Evolutionary conservation across 495 filamentous ascomycete genomes (phyloP).

Genomic region (Hamigera avellanea): DNA sequence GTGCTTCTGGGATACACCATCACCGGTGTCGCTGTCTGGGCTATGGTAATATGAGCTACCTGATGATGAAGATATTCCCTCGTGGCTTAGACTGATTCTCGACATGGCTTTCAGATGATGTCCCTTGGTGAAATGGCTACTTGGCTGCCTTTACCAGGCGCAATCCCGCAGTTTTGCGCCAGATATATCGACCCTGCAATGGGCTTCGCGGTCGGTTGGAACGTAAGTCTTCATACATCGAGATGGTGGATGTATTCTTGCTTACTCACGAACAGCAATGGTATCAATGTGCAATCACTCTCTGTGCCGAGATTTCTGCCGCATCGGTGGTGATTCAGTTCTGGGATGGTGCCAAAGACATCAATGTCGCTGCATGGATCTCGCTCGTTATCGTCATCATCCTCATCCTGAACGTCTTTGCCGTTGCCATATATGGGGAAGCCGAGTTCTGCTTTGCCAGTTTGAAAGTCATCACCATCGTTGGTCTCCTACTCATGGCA

Average conservation of each 20-base stretch:
- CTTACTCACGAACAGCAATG: conserved; percentile 9
- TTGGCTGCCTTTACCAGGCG: conserved; percentile 52
- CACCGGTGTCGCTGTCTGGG: conserved; percentile 46
- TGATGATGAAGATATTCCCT: too few relatives aligned
- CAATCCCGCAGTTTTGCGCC: conserved; percentile 52
- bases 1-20: conserved; percentile 52
- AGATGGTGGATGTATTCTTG: conserved; percentile 1
- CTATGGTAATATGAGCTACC: too few relatives aligned
- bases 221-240: conserved; percentile 21
- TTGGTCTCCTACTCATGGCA: conserved; percentile 49
- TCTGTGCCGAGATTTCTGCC: conserved; percentile 52
- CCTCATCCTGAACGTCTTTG: conserved; percentile 46
- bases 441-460: conserved; percentile 56
- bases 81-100: too few relatives aligned
- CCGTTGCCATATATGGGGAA: conserved; percentile 51
- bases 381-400: conserved; percentile 51
- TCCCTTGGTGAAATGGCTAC: conserved; percentile 52
- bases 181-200: conserved; percentile 51
- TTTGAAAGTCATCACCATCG: conserved; percentile 56
- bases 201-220: conserved; percentile 63
- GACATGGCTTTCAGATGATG: too few relatives aligned
- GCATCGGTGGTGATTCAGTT: conserved; percentile 52
- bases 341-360: conserved; percentile 35
- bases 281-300: conserved; percentile 37
- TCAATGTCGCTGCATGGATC: conserved; percentile 44